These are phyloP conservation scores for Penicillium oxalicum DNA, from an alignment of 2,329 filamentous ascomycete species.

Conservation along the genomic window DNA sequence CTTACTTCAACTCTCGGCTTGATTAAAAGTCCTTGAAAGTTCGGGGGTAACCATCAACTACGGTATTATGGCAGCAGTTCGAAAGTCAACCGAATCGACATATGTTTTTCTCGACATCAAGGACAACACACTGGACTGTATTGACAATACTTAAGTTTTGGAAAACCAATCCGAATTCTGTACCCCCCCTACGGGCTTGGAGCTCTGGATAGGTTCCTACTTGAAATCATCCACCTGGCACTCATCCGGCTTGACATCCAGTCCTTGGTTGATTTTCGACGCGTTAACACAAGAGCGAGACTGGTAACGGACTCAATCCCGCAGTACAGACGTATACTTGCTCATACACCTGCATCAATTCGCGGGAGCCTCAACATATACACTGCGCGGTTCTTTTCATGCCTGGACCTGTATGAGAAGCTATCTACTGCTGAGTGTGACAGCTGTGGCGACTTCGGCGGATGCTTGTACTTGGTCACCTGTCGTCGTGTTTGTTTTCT, in stretches of 20 bases:
- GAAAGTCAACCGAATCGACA: conserved; percentile 8
- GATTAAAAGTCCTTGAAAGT: too few relatives aligned
- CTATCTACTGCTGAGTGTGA: conserved; percentile 30
- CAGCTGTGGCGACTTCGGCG: conserved; percentile 34
- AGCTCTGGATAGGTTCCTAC: conserved; percentile 24
- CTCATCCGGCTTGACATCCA: conserved; percentile 28
- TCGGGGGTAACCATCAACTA: too few relatives aligned
- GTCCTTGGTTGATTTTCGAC: conserved; percentile 31
- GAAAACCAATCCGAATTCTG: conserved; percentile 8
- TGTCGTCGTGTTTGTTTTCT: conserved; percentile 33
- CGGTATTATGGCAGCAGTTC: conserved; percentile 6
- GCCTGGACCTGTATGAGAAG: conserved; percentile 28
- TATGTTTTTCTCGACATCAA: conserved; percentile 7
- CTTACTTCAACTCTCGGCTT: too few relatives aligned
- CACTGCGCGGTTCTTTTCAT: conserved; percentile 23
- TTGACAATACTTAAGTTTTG: conserved; percentile 16
- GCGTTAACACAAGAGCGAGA: conserved; percentile 33
- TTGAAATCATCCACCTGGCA: conserved; percentile 25
- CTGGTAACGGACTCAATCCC: conserved; percentile 32
- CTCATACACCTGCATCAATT: conserved; percentile 24
- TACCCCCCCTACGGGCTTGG: conserved; percentile 12
- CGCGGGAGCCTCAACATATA: conserved; percentile 30
- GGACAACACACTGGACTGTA: conserved; percentile 9
- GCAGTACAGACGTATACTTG: conserved; percentile 30
- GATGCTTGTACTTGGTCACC: conserved; percentile 12